Evolutionary conservation across 1,284 basidiomycete genomes (phyloP).

Genomic region (Boletus holoroseus): DNA sequence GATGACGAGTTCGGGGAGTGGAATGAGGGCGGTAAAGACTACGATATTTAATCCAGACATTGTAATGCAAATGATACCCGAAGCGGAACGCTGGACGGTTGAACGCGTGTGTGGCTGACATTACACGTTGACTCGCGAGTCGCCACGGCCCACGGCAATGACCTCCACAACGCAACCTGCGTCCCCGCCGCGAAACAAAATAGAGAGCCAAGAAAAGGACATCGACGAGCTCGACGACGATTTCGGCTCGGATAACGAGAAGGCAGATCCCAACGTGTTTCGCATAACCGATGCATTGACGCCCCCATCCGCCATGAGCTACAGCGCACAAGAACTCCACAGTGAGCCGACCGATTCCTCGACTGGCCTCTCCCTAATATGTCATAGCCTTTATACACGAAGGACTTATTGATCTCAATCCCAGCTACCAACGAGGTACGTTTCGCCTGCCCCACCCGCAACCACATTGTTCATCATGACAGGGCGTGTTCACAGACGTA

Average conservation of each 20-base stretch:
- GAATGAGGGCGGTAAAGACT: conserved; percentile 17
- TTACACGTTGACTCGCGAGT: background rate
- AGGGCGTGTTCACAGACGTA: conserved; percentile 42
- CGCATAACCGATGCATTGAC: conserved; percentile 43
- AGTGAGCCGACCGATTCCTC: conserved; percentile 35
- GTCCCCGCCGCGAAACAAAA: conserved; percentile 4
- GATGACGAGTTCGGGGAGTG: conserved; percentile 38
- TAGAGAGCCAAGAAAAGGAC: conserved; percentile 34
- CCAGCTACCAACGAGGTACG: conserved; percentile 63
- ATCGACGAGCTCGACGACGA: conserved; percentile 50
- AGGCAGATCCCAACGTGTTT: conserved; percentile 40
- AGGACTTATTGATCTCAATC: conserved; percentile 59
- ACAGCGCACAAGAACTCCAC: conserved; percentile 49
- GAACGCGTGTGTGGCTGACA: conserved; percentile 19
- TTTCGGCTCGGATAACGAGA: conserved; percentile 34
- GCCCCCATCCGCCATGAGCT: conserved; percentile 35
- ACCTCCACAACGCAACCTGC: background rate
- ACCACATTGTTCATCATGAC: conserved; percentile 1
- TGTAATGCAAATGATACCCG: background rate
- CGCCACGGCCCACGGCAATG: too few species aligned
- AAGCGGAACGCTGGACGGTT: background rate
- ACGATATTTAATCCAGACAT: conserved; percentile 3
- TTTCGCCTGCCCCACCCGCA: background rate
- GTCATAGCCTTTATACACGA: conserved; percentile 54
- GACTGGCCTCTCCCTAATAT: conserved; percentile 4